Percentiles rank a stretch among this genome's conserved stretches.
These are phyloP conservation scores for Ceratobasidium sp. DNA, from an alignment of 1,284 basidiomycete genomes.

Conservation along the genomic window DNA sequence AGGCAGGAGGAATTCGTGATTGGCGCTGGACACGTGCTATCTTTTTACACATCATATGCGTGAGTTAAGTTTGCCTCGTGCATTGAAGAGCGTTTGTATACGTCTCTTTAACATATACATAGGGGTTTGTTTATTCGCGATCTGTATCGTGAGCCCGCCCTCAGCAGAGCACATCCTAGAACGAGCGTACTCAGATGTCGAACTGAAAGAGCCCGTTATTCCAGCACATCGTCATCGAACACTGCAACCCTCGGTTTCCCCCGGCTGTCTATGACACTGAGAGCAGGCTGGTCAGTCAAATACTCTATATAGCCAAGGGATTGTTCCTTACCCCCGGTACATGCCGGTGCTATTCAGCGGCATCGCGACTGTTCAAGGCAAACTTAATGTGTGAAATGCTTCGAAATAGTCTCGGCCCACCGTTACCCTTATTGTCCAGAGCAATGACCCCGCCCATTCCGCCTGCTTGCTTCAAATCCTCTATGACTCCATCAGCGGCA, in stretches of 20 bases:
- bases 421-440: slow-evolving; percentile 73
- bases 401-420: slow-evolving; percentile 57
- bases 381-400: slow-evolving; percentile 31
- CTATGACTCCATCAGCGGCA: slow-evolving; percentile 69
- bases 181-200: background rate
- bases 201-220: slow-evolving; percentile 43
- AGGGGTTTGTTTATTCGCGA: too few species aligned
- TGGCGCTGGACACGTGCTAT: too few species aligned
- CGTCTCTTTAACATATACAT: too few species aligned
- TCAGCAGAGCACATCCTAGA: background rate
- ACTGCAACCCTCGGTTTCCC: slow-evolving; percentile 79
- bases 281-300: background rate
- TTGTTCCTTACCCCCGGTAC: slow-evolving; percentile 71
- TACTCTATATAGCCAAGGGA: background rate
- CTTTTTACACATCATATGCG: too few species aligned
- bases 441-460: slow-evolving; percentile 80
- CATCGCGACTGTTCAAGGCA: slow-evolving; percentile 66
- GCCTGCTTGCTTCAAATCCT: slow-evolving; percentile 68
- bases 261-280: slow-evolving; percentile 69
- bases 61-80: too few species aligned
- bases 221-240: slow-evolving; percentile 72
- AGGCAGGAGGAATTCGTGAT: too few species aligned
- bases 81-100: too few species aligned
- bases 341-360: slow-evolving; percentile 81
- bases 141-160: too few species aligned